These are phyloP conservation scores for Verruconis gallopava DNA, from an alignment of 2,329 filamentous ascomycete species.

Conservation along the genomic window DNA sequence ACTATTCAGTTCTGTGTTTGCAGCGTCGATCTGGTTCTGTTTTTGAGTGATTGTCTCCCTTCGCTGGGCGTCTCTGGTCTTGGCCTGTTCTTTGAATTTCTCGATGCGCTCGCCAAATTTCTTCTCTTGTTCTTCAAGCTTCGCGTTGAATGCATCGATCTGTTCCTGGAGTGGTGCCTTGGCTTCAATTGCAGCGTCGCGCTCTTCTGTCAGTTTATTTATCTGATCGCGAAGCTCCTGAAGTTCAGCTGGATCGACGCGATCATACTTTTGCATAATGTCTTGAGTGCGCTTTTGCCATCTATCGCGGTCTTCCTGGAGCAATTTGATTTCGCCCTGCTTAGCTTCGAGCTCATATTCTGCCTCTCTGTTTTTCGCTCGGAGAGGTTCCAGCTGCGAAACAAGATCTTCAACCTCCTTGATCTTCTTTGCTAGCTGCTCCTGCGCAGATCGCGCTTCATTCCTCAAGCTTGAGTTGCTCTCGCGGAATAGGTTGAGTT, in stretches of 20 bases:
- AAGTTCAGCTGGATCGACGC: slow-evolving; percentile 84
- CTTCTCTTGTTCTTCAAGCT: slow-evolving; percentile 27
- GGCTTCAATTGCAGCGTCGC: slow-evolving; percentile 38
- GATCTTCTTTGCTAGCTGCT: slow-evolving; percentile 61
- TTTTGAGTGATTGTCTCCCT: slow-evolving; percentile 30
- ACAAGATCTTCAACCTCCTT: slow-evolving; percentile 62
- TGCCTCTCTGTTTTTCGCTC: slow-evolving; percentile 66
- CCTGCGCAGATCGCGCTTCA: slow-evolving; percentile 68
- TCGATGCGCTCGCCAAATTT: slow-evolving; percentile 35
- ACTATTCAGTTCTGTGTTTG: slow-evolving; percentile 39
- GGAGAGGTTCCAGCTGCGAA: slow-evolving; percentile 66
- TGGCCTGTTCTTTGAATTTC: slow-evolving; percentile 38
- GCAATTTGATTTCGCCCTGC: slow-evolving; percentile 75
- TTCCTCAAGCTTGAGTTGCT: slow-evolving; percentile 84
- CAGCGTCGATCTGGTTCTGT: slow-evolving; percentile 44
- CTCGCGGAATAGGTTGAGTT: slow-evolving; percentile 91
- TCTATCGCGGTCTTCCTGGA: slow-evolving; percentile 82
- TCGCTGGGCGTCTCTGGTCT: slow-evolving; percentile 47
- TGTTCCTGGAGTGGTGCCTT: slow-evolving; percentile 39
- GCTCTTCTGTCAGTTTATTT: slow-evolving; percentile 39
- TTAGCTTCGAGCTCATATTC: slow-evolving; percentile 70
- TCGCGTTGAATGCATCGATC: slow-evolving; percentile 29
- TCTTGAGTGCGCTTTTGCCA: slow-evolving; percentile 95
- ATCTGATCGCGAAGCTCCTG: slow-evolving; percentile 78
- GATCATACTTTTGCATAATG: slow-evolving; percentile 90